Base-by-base conservation (phyloP, 1,284 basidiomycete genomes). In the Cutaneotrichosporon mucoides region DNA sequence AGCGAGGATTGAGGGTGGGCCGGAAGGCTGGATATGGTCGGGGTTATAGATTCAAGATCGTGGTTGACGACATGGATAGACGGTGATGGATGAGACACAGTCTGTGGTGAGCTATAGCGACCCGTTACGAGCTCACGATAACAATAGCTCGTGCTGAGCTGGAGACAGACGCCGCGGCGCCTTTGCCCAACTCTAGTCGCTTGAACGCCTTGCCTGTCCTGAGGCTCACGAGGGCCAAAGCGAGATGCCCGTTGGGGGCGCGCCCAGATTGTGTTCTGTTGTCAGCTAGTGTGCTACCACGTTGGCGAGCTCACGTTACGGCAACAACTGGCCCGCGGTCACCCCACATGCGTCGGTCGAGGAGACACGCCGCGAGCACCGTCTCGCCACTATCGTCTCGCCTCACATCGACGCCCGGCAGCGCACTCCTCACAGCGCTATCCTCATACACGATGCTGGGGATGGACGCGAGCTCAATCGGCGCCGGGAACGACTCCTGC, bases 381-480 rank as follows among this genome's bases (percentile, higher is more conserved):
- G 49, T 55, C 52, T 61, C 61, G 8, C 52, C 42, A 6, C 38
- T 35, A 2, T 13, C 40, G 36, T 16, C n/a, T 5, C 13, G 33
- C 44, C 24, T 11, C 35, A 41, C 52, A 15, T 15, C 24, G 2
- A 53, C 48, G 12, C 53, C 55, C 2, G 45, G 42, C 12, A 65
- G 49, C 1, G 56, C 53, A 0, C 47, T 34, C 24, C 38, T n/a
- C 33, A 57, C 15, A 1, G 65, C 66, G 1, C 16, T 33, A 2
- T 57, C 49, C 15, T 55, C 68, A 48, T 72, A 70, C 37, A 37
- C 53, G 41, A 76, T 65, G 5, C 16, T 38, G 2, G 66, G 60
- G 3, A 76, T 46, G 6, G 66, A 68, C 38, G 69, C 67, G 9
- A 71, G 61, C 57, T 76, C 72, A 41, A 69, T 67, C 0, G 75